Evolutionary conservation across 176 grass and related monocot species (phyloP), one percentile per base, ranked within the genome.

Genomic region (Oryza meridionalis): DNA sequence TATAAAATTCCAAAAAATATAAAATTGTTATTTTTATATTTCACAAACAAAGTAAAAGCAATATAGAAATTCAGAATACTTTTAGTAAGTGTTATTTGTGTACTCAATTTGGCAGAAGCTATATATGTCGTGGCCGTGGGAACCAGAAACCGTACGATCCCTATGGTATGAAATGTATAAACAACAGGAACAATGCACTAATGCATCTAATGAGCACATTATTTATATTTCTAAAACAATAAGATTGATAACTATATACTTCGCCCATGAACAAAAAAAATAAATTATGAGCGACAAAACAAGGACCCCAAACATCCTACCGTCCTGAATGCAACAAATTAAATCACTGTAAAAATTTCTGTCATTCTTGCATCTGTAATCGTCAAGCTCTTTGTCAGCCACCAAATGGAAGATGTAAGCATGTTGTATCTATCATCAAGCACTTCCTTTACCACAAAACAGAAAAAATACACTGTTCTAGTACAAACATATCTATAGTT

Each of bases 401-500:
- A 44, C 4, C 55, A 42, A 51, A 13, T 4, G 66, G 10, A 62
- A 44, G 14, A 25, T 49, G 16, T 43, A 19, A 65, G 7, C 49
- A 22, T 82, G 7, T 51, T 77, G 27, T 35, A 88, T 53, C 42
- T 67, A 73, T 78, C 12, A 66, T 19, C 45, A 78, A 59, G 6
- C 13, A 4, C 32, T 3, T 37, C 4, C 4, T 37, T 79, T 55
- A 50, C 40, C 4, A 27, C 10, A n/a, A 11, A 44, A 72, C 5
- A 46, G 6, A 77, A 53, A 70, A 70, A 50, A 25, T 38, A 72
- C 35, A 51, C 21, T 43, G 25, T 72, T 73, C 55, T 70, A 59
- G 35, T 37, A 86, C 53, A 82, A 47, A 27, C 37, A 86, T 65
- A 73, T 67, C 67, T 78, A 37, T 73, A 90, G 42, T 29, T 59